Conservation (phyloP, 129 eudicot genomes). For the Flaveria ramosissima region DNA sequence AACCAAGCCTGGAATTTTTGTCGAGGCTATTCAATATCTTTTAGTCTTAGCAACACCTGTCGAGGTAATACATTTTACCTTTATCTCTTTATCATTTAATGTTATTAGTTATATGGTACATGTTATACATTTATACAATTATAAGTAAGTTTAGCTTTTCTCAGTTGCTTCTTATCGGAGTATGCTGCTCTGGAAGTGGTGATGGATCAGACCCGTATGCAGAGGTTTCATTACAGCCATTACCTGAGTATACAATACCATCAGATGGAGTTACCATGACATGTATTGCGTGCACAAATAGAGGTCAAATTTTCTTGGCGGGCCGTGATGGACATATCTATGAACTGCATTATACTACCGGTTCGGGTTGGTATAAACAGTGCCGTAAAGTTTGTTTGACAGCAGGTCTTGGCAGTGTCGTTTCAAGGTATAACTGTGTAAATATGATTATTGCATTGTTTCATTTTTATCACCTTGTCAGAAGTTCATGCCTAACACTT, state of each 20-base stretch:
- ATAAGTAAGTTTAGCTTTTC: constrained; percentile 9
- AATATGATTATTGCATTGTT: background rate
- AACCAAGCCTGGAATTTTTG: constrained; percentile 81
- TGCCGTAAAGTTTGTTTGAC: constrained; percentile 96
- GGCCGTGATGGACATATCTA: constrained; percentile 99
- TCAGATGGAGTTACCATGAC: constrained; percentile 99
- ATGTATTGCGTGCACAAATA: constrained; percentile 79
- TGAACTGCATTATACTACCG: constrained; percentile 81
- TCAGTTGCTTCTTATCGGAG: constrained; percentile 92
- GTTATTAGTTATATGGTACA: background rate
- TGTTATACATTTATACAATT: constrained; percentile 4
- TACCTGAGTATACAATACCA: constrained; percentile 84
- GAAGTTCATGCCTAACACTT: constrained; percentile 2
- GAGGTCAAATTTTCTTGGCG: constrained; percentile 79
- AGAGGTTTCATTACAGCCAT: constrained; percentile 86
- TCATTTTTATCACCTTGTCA: background rate
- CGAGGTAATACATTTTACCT: constrained; percentile 55
- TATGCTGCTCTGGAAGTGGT: constrained; percentile 86
- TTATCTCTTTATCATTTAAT: constrained; percentile 7
- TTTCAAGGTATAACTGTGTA: constrained; percentile 77
- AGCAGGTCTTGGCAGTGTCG: constrained; percentile 77
- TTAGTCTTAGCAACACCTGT: constrained; percentile 94
- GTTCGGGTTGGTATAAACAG: constrained; percentile 90
- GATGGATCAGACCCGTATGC: constrained; percentile 96
- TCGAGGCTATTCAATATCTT: constrained; percentile 94